Percentiles rank a stretch among this genome's conserved stretches.
Conservation (phyloP, 2,329 filamentous ascomycete genomes). For the Pseudogymnoascus sp. region DNA sequence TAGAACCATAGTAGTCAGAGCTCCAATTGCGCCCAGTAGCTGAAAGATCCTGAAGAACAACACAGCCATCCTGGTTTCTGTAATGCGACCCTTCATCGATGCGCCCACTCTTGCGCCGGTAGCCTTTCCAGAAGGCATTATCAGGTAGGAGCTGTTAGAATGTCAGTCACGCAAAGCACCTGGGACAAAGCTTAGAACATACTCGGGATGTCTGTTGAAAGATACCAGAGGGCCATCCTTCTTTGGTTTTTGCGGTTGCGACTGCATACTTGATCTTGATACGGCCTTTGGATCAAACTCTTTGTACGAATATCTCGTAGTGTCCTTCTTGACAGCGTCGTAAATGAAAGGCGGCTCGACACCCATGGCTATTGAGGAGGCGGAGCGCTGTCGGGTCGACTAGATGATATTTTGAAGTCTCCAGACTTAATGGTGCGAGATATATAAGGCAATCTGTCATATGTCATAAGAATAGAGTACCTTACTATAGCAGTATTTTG, state of each 20-base stretch:
- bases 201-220: conserved; percentile 86
- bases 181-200: conserved; percentile 29
- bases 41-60: conserved; percentile 59
- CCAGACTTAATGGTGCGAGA: neutral
- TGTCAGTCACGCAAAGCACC: neutral
- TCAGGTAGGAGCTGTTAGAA: conserved; percentile 43
- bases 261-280: conserved; percentile 68
- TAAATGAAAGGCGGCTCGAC: conserved; percentile 67
- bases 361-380: conserved; percentile 35
- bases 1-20: conserved; percentile 69
- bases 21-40: conserved; percentile 59
- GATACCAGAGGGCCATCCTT: conserved; percentile 68
- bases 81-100: conserved; percentile 63
- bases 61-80: conserved; percentile 60
- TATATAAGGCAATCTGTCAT: neutral
- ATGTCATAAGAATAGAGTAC: neutral
- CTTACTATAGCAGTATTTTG: neutral
- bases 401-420: neutral
- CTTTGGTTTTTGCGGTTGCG: conserved; percentile 54
- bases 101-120: conserved; percentile 59
- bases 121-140: conserved; percentile 53
- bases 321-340: conserved; percentile 40
- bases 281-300: conserved; percentile 82
- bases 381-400: neutral
- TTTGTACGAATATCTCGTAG: conserved; percentile 42